phyloP scores from a whole-genome alignment of 163 green algal species.

The Botryococcus braunii region DNA sequence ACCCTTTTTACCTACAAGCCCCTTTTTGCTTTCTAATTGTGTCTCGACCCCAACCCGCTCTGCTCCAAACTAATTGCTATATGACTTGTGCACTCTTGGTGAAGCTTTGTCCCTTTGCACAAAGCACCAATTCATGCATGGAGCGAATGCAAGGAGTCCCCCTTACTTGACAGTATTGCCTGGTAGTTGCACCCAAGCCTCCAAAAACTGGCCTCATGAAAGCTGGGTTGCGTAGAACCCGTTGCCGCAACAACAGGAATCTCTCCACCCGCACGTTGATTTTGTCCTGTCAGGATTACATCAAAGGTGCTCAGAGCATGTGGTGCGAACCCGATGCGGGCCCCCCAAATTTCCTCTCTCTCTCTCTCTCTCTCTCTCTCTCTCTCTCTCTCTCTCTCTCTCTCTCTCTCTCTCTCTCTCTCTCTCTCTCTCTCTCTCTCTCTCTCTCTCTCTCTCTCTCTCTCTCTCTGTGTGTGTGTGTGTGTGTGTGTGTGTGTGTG shows the following conservation, averaged over 20 bases:
- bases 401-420: too few relatives aligned
- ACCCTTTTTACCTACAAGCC: too few relatives aligned
- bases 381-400: too few relatives aligned
- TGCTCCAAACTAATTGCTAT: not conserved
- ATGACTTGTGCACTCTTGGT: not conserved
- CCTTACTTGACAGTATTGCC: not conserved
- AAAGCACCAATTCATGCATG: not conserved
- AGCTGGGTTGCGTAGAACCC: slow-evolving; percentile 54
- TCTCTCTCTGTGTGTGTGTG: too few relatives aligned
- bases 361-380: too few relatives aligned
- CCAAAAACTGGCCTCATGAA: slow-evolving; percentile 43
- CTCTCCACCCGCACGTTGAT: slow-evolving; percentile 60
- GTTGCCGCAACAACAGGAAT: slow-evolving; percentile 66
- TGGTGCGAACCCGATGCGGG: not conserved
- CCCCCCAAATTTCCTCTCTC: not conserved
- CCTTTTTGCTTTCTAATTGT: not conserved
- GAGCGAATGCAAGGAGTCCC: not conserved
- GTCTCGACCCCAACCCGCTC: not conserved
- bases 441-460: too few relatives aligned
- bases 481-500: too few relatives aligned
- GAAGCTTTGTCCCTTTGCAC: not conserved
- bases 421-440: too few relatives aligned
- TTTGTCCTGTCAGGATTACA: slow-evolving; percentile 50
- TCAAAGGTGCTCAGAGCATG: not conserved
- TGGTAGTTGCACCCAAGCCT: slow-evolving; percentile 1